Evolutionary conservation across 2,329 filamentous ascomycete genomes (phyloP), one percentile per base, ranked within the genome.

Genomic region (Fusarium keratoplasticum): DNA sequence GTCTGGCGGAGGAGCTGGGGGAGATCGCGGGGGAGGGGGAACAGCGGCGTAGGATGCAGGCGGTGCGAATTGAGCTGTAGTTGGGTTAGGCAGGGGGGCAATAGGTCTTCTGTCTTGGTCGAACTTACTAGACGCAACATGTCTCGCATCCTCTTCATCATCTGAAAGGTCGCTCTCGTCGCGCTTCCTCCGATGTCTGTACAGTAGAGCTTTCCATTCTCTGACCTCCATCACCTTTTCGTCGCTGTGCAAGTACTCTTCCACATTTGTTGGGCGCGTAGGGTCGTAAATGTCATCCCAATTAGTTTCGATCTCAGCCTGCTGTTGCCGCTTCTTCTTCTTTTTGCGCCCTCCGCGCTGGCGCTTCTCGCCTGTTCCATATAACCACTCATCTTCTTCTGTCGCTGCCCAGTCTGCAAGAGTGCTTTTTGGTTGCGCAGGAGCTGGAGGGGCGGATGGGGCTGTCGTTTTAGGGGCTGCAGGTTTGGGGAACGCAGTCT

Each of bases 211-310:
- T 80, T 95, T 97, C 95, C 95, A 98, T 77, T 97, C 95, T 66
- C 90, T 88, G 5, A 95, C 89, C 80, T 97, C 95, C 20, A 89
- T 86, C 68, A 95, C 90, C 80, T 94, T 93, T 83, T 97, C 95
- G 67, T 97, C 94, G 78, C 94, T 96, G 69, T 91, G 88, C 69
- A 94, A 89, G 80, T 96, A 98, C 79, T 96, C 93, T 64, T 95
- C 93, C 59, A 96, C 93, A 75, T 92, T 95, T 44, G 94, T 97
- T 10, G 95, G 95, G 42, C 93, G 87, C 13, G 92, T 87, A 1
- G 95, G 94, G 78, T 98, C 95, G 81, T 98, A 98, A 27, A 96
- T 89, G 80, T 97, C 95, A 81, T 97, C 93, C 95, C 95, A 98
- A 80, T 97, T 92, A n/a, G 89, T 91, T 80, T 90, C 88, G 61